phyloP scores from a whole-genome alignment of 306 rosid species.

The Acacia melanoxylon region DNA sequence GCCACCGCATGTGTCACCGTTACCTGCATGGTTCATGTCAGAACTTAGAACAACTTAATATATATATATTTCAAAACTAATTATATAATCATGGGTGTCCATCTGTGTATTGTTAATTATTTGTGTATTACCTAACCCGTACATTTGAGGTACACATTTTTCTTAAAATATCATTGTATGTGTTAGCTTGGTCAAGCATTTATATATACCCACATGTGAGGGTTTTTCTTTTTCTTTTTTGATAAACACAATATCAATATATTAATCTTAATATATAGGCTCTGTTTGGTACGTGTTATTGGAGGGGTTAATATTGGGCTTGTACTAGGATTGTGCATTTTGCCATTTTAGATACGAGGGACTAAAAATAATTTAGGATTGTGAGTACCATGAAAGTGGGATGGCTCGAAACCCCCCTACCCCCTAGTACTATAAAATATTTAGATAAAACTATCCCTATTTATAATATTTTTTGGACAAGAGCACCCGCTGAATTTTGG shows the following conservation, averaged over 20 bases:
- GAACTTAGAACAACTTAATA: not conserved
- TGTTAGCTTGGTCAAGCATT: not conserved
- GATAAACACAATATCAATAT: not conserved
- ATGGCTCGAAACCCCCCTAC: too few species aligned
- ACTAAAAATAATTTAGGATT: too few species aligned
- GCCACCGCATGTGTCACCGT: not conserved
- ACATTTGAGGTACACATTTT: not conserved
- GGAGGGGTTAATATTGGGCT: too few species aligned
- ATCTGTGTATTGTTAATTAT: not conserved
- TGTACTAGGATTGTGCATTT: too few species aligned
- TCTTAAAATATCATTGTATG: not conserved
- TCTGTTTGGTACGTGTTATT: too few species aligned
- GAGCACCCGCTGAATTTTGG: too few species aligned
- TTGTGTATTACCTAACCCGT: not conserved
- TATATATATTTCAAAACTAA: too few species aligned
- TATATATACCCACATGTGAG: not conserved
- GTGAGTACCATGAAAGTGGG: fast-evolving
- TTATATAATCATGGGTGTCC: not conserved
- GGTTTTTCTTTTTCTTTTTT: not conserved
- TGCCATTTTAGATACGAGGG: too few species aligned
- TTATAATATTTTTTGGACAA: too few species aligned
- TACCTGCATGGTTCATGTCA: not conserved
- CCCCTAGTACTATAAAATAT: too few species aligned
- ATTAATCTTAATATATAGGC: too few species aligned
- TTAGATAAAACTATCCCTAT: too few species aligned